Evolutionary conservation across 2,329 filamentous ascomycete genomes (phyloP), one percentile per base, ranked within the genome.

Genomic region (Emergomyces africanus): DNA sequence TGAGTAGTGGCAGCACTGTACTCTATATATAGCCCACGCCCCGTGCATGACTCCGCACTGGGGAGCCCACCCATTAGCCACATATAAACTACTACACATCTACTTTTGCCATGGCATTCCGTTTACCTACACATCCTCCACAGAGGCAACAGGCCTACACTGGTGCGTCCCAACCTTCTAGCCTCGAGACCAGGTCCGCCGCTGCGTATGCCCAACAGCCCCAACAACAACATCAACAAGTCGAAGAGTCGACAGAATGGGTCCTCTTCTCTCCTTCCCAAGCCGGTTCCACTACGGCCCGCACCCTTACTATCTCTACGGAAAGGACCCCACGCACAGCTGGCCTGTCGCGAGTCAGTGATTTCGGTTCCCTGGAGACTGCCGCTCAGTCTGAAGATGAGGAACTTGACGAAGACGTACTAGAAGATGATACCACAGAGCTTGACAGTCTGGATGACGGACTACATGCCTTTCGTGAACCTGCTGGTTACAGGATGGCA

Each of bases 401-500:
- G 5, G 75, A 77, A 5, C 72, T 72, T 1, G 75, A 74, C 59
- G 72, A 75, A 33, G 87, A 89, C 62, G 65, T 65, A 15, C 57
- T 71, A 10, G 74, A 79, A 44, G 77, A 79, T 60, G 77, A 80
- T 30, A 77, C 72, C 14, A 71, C 71, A 63, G 74, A 75, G 8
- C 79, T 97, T 50, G 94, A 99, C 71, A 96, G 90, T 69, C 79
- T 97, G 46, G 92, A 97, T 70, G 91, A 92, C 69, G 91, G 95
- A 58, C 79, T 97, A 1, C 87, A 91, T 64, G 91, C 90, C 49
- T 96, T 96, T 69, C 84, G 90, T 57, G 84, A 89, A 50, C 78
- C 81, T 18, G 78, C 51, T 48, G 30, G 35, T 35, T 57, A 57
- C 28, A 54, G 44, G 18, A 37, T 50, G 6, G 23, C 14, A 41